These are phyloP conservation scores for Globisporangium radiosum DNA, from an alignment of 352 stramenopile genomes.

Conservation along the genomic window DNA sequence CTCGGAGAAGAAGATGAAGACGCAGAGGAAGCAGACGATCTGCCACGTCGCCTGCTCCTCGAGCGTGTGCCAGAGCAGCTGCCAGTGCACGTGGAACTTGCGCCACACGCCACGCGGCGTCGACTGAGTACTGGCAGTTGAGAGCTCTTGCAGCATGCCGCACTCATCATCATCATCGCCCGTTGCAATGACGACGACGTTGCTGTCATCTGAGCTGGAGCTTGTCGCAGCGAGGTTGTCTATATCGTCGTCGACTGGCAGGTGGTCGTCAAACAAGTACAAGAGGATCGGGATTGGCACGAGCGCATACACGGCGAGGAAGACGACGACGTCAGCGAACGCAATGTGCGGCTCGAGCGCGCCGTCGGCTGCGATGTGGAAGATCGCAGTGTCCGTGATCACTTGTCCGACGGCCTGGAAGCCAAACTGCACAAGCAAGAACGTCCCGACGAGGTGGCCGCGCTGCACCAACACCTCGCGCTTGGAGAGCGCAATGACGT, in stretches of 20 bases:
- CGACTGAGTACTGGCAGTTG: neutral
- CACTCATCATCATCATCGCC: slow-evolving; percentile 14
- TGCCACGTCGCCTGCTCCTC: slow-evolving; percentile 33
- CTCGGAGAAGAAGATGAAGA: slow-evolving; percentile 43
- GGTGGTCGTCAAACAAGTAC: slow-evolving; percentile 29
- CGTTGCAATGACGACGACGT: slow-evolving; percentile 8
- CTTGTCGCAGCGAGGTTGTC: slow-evolving; percentile 1
- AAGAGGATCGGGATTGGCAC: slow-evolving; percentile 30
- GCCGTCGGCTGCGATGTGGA: slow-evolving; percentile 16
- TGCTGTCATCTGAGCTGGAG: slow-evolving; percentile 8
- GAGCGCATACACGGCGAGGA: slow-evolving; percentile 30
- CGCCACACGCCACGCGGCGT: neutral
- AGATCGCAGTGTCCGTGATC: slow-evolving; percentile 23
- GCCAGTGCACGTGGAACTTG: slow-evolving; percentile 22
- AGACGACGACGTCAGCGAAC: slow-evolving; percentile 23
- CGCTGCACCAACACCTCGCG: slow-evolving; percentile 20
- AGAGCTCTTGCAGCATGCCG: slow-evolving; percentile 9
- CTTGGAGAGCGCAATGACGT: slow-evolving; percentile 36
- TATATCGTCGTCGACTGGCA: slow-evolving; percentile 7
- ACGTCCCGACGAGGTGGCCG: slow-evolving; percentile 30
- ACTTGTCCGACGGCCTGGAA: slow-evolving; percentile 32
- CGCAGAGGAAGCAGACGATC: slow-evolving; percentile 30
- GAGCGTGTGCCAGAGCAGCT: slow-evolving; percentile 24
- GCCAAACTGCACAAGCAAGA: slow-evolving; percentile 28
- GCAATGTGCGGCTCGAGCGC: slow-evolving; percentile 12